Base-by-base conservation (phyloP, 805 yeast species). In the Candida insectalens region DNA sequence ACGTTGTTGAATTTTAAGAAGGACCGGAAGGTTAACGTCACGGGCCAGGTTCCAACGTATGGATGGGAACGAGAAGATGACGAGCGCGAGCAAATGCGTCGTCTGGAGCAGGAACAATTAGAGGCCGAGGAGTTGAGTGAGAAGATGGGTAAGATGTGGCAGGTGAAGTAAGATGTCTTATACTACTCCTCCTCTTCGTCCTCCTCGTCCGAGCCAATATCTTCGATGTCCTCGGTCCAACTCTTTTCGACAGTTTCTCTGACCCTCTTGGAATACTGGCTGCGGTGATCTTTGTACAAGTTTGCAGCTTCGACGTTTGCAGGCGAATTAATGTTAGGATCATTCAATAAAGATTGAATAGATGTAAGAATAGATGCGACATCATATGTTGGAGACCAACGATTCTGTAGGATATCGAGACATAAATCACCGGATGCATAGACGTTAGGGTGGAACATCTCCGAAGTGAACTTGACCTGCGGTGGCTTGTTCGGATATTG, bases 351-450 rank as follows among this genome's bases (percentile, higher is more conserved):
- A 36, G 88, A 78, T 56, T 92, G 98, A 38, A 92, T 77, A 19
- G 95, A 83, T 1, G 98, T 92, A 46, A 92, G 67, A 36, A 92
- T 89, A 9, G 95, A 85, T 8, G 95, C 87, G 25, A 92, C 98
- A 52, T 92, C 98, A 53, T 89, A 92, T 1, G 98, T 92, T 9
- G 98, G 98, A 18, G 95, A 82, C 98, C 98, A 92, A 54, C 97
- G 70, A 62, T 89, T 92, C 55, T 92, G 98, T 45, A 92, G 65
- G 45, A 92, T 92, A 61, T 92, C 98, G 42, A 92, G 69, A 62
- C 98, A 92, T 42, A 92, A 73, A 51, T 92, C 97, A 18, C 98
- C 98, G 30, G 79, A 72, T 7, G 94, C 95, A 51, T 92, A 92
- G 3, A 92, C 97, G 53, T 92, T 92, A 3, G 98, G 98, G 55